These are phyloP conservation scores for Xanthoconium separans DNA, from an alignment of 1,284 basidiomycete genomes.

Conservation along the genomic window DNA sequence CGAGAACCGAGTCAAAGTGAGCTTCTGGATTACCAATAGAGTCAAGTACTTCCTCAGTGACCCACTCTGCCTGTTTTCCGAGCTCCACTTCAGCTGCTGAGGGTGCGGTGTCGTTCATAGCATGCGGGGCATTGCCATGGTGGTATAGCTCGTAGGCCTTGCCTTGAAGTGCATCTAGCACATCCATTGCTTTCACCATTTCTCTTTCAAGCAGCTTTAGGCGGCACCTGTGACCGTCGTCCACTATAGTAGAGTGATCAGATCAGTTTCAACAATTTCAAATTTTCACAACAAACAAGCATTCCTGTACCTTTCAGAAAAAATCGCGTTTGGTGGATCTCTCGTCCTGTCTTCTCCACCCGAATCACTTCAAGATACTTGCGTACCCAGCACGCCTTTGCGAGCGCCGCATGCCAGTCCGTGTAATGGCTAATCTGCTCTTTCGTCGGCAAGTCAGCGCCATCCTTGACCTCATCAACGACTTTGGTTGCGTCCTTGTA, in stretches of 20 bases:
- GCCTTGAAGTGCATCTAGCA: constrained; percentile 21
- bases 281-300: not conserved
- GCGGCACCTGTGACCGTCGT: constrained; percentile 29
- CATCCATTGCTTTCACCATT: constrained; percentile 28
- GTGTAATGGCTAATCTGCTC: constrained; percentile 19
- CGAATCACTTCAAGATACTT: constrained; percentile 32
- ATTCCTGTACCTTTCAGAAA: constrained; percentile 24
- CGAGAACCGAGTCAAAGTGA: not conserved
- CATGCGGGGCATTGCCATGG: not conserved
- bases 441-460: constrained; percentile 18
- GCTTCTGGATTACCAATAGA: constrained; percentile 1
- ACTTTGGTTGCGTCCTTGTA: constrained; percentile 33
- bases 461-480: constrained; percentile 25
- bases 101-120: not conserved
- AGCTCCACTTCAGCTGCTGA: not conserved
- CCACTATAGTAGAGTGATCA: constrained; percentile 16
- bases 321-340: constrained; percentile 28
- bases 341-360: constrained; percentile 17
- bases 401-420: constrained; percentile 15
- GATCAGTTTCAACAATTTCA: not conserved
- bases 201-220: constrained; percentile 28
- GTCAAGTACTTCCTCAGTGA: constrained; percentile 14
- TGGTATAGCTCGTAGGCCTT: constrained; percentile 24
- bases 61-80: constrained; percentile 2
- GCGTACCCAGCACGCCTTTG: constrained; percentile 25